Evolutionary conservation across 805 yeast genomes (phyloP).

Genomic region (Ogataea kodamae): DNA sequence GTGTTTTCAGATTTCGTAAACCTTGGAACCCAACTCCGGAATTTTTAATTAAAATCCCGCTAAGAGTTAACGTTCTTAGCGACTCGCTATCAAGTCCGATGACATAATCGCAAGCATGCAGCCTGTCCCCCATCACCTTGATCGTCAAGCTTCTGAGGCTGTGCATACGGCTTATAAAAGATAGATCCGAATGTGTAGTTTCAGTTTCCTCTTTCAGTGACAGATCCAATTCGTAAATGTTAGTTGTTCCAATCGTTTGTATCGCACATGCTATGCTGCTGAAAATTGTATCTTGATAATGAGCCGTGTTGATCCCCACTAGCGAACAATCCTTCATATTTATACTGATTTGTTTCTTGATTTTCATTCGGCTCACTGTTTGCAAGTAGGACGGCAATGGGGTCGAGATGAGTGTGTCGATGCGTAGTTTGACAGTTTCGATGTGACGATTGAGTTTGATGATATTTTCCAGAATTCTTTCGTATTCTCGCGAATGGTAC

Average conservation of each 20-base stretch:
- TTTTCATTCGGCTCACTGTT: conserved; percentile 16
- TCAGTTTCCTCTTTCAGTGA: conserved; percentile 17
- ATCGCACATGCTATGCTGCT: conserved; percentile 15
- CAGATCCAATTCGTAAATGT: conserved; percentile 18
- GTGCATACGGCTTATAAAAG: conserved; percentile 15
- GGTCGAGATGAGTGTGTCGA: conserved; percentile 18
- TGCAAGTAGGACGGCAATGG: conserved; percentile 17
- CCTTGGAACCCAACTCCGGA: conserved; percentile 7
- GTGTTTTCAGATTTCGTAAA: conserved; percentile 9
- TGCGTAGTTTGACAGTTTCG: conserved; percentile 14
- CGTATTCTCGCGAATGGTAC: conserved; percentile 21
- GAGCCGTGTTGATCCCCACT: conserved; percentile 3
- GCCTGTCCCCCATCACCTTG: conserved; percentile 15
- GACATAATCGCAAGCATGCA: conserved; percentile 12
- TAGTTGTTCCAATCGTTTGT: conserved; percentile 11
- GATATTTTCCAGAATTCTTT: conserved; percentile 17
- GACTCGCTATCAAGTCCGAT: conserved; percentile 10
- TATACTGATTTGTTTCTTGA: conserved; percentile 17
- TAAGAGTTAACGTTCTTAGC: conserved; percentile 9
- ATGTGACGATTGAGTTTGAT: conserved; percentile 15
- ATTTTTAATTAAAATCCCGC: conserved; percentile 12
- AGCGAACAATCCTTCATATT: conserved; percentile 14
- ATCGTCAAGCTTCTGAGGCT: conserved; percentile 12
- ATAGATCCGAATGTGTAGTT: conserved; percentile 9
- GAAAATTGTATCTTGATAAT: conserved; percentile 7